Base-by-base conservation (phyloP, 1,284 basidiomycete genomes). In the Tausonia pullulans region DNA sequence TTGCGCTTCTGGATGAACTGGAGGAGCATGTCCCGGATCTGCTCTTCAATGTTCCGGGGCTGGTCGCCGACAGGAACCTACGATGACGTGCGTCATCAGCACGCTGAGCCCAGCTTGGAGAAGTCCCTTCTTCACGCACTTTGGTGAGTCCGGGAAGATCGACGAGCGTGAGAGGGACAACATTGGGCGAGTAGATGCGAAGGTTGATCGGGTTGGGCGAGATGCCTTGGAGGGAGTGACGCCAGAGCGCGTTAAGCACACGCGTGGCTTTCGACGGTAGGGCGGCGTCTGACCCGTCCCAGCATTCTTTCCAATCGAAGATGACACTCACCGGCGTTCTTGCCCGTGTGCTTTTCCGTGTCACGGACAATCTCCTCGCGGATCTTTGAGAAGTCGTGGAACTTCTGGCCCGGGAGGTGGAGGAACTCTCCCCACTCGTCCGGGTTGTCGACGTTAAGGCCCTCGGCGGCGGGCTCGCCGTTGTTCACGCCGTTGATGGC, bases 371-470 rank as follows among this genome's bases (percentile, higher is more conserved):
- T 98, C 78, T 98, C 95, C 58, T 89, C 90, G 68, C 94, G 83
- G 74, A 98, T 96, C 81, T 96, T 95, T 79, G 85, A 81, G 78
- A 98, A 98, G 79, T 98, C 95, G 76, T 87, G 87, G 79, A 98
- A 96, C 78, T 98, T 98, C 79, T 98, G 90, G 64, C 89, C 88
- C 0, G 95, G 93, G 57, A 96, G 82, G 75, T 96, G 92, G 55
- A 98, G 79, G 81, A 98, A 98, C 79, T 98, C 95, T 73, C 94
- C 95, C 95, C 95, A 98, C 78, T 98, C 95, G 72, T 96, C 85
- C 67, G 85, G 80, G 75, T 93, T 96, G 74, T 86, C 88, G 49
- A 68, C 53, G 58, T 70, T 69, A 65, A 61, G 69, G 43, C 27
- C 40, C 53, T 61, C 40, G 52, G 41, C 48, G 14, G 65, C 27